Percentiles rank a stretch among this genome's conserved stretches.
phyloP scores from a whole-genome alignment of 1,139 yeast species.

The Zygosaccharomyces pseudobailii region DNA sequence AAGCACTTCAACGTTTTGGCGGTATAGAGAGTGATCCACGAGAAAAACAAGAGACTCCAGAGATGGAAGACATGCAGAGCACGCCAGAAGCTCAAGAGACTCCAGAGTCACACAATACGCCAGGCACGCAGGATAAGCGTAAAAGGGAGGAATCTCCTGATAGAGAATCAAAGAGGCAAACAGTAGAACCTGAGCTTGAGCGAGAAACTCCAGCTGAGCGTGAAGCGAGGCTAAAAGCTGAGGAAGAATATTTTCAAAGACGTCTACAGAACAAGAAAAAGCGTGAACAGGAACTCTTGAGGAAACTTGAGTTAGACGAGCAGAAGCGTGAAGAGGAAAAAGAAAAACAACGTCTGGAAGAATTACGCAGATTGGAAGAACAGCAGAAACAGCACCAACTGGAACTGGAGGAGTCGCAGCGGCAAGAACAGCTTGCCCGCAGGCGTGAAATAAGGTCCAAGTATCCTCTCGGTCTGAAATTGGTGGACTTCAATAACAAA shows the following conservation, averaged over 20 bases:
- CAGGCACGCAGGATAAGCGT: constrained; percentile 27
- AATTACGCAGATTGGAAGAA: constrained; percentile 39
- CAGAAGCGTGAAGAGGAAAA: constrained; percentile 29
- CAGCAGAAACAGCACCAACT: constrained; percentile 36
- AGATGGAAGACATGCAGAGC: not conserved
- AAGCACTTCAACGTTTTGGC: constrained; percentile 25
- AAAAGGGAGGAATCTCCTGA: constrained; percentile 7
- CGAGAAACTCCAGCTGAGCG: constrained; percentile 36
- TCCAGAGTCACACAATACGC: not conserved
- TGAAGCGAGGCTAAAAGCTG: constrained; percentile 29
- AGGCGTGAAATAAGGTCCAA: constrained; percentile 43
- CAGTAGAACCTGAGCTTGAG: constrained; percentile 1
- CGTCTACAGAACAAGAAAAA: constrained; percentile 33
- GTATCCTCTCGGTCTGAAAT: constrained; percentile 63
- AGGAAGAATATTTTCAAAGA: constrained; percentile 33
- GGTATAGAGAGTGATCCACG: not conserved
- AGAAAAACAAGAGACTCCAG: not conserved
- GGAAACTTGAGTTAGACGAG: constrained; percentile 34
- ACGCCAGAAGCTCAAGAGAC: not conserved
- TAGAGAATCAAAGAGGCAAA: constrained; percentile 2
- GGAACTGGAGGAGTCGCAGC: constrained; percentile 37
- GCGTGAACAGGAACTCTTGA: constrained; percentile 35
- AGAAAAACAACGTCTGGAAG: constrained; percentile 38
- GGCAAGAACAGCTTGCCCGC: constrained; percentile 41
- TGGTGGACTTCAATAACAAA: constrained; percentile 42